Percentiles rank a stretch among this genome's conserved stretches.
These are phyloP conservation scores for Aspergillus sp. DNA, from an alignment of 2,329 filamentous ascomycete species.

Conservation along the genomic window DNA sequence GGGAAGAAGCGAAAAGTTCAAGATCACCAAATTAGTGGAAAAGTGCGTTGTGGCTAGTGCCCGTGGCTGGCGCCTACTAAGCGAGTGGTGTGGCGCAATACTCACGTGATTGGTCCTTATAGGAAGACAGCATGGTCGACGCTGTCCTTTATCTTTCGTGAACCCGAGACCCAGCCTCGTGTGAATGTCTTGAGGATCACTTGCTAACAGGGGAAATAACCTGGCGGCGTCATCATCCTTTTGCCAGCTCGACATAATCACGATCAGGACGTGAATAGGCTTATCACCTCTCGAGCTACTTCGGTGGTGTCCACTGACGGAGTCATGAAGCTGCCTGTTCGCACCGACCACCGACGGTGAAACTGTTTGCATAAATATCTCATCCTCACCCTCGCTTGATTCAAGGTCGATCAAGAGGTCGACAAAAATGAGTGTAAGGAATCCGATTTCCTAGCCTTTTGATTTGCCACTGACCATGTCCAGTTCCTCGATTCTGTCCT, in stretches of 20 bases:
- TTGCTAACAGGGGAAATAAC: background rate
- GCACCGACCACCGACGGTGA: slow-evolving; percentile 42
- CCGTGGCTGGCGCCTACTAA: slow-evolving; percentile 39
- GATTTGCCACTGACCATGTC: slow-evolving; percentile 21
- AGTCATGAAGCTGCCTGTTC: slow-evolving; percentile 42
- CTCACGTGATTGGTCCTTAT: slow-evolving; percentile 30
- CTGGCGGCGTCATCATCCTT: background rate
- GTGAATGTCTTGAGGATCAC: slow-evolving; percentile 3
- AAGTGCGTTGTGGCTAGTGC: slow-evolving; percentile 35
- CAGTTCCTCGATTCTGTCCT: slow-evolving; percentile 54
- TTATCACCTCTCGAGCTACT: slow-evolving; percentile 15
- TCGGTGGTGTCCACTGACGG: slow-evolving; percentile 26
- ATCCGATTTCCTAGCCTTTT: background rate
- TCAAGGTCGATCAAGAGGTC: background rate
- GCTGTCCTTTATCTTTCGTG: slow-evolving; percentile 1
- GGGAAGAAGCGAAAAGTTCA: slow-evolving; percentile 30
- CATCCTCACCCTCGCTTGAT: slow-evolving; percentile 8
- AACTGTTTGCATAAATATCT: slow-evolving; percentile 20
- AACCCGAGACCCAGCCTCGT: slow-evolving; percentile 5
- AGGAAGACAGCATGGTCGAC: slow-evolving; percentile 23
- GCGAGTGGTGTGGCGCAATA: slow-evolving; percentile 32
- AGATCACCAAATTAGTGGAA: slow-evolving; percentile 31
- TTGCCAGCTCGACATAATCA: background rate
- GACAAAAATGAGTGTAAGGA: slow-evolving; percentile 41
- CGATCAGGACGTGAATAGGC: slow-evolving; percentile 11